Base-by-base conservation (phyloP, 1,284 basidiomycete genomes). In the Fomitopsis schrenkii region DNA sequence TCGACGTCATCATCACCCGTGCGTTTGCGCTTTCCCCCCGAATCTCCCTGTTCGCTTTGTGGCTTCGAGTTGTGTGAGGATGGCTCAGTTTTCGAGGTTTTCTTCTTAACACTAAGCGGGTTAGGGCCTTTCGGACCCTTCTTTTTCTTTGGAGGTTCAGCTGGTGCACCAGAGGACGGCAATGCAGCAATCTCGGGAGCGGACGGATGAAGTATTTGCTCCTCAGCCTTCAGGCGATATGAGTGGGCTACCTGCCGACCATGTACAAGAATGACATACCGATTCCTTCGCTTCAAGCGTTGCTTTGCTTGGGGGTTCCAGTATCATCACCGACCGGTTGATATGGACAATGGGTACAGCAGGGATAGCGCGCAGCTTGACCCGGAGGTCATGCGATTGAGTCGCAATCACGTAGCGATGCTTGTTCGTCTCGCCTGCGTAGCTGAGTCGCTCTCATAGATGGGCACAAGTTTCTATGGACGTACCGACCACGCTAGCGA, bases 31-130 rank as follows among this genome's bases (percentile, higher is more conserved):
- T 76, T 75, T 64, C 30, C 2, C 54, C 46, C 52, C 61, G 38
- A 57, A 22, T 42, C 44, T 26, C 50, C 57, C 26, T 52, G 22
- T 45, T 38, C 28, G 36, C 44, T n/a, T 10, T 60, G 40, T 40
- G 55, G 50, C 59, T 14, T 22, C 6, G 10, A 3, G 6, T 38
- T 36, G 8, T 59, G 6, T 9, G 55, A 22, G 5, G 40, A 9
- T 2, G 6, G 36, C 12, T 65, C 60, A 15, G 60, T 6, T 54
- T 69, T 64, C 7, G 63, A 28, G 30, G 68, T 90, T 78, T 95
- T 95, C 81, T 95, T 98, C 80, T 93, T 95, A 42, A 96, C 79
- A 63, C 94, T 95, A 4, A 99, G 81, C 15, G 97, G 95, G 77
- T 99, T 99, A 0, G 96, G 94, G 0, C 83, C 93, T 72, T 94